A percentile compares a stretch with the other conserved stretches of the same genome.
Conservation (phyloP, 495 filamentous ascomycete genomes). For the Hyaloscypha finlandica region DNA sequence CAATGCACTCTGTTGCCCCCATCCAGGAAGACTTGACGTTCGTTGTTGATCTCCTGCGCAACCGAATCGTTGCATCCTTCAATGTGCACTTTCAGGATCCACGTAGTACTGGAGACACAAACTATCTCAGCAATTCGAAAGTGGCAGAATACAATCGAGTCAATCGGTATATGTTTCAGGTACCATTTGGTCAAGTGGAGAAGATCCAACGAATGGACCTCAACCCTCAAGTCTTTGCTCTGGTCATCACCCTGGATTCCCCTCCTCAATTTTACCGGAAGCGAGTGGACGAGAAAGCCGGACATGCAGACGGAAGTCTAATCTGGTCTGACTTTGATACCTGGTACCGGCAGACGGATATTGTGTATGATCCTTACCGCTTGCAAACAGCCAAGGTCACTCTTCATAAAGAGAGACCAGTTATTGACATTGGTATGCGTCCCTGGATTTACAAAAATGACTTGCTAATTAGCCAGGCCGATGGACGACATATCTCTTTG, state of each 20-base stretch:
- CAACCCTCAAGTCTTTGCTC: conserved; percentile 35
- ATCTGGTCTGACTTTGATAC: conserved; percentile 67
- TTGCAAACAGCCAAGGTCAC: conserved; percentile 48
- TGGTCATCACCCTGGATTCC: conserved; percentile 62
- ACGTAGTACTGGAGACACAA: conserved; percentile 28
- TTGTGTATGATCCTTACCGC: conserved; percentile 52
- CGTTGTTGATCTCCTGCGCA: conserved; percentile 45
- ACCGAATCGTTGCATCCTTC: conserved; percentile 48
- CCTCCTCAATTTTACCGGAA: conserved; percentile 66
- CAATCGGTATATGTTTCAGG: conserved; percentile 48
- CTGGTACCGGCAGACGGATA: conserved; percentile 77
- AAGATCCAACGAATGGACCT: conserved; percentile 50
- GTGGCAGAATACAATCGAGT: conserved; percentile 30
- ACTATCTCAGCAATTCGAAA: neutral
- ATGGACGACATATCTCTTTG: conserved; percentile 69
- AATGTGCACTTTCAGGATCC: conserved; percentile 40
- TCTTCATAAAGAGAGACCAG: conserved; percentile 54
- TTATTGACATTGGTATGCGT: conserved; percentile 70
- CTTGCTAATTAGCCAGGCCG: conserved; percentile 42
- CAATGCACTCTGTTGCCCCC: conserved; percentile 39
- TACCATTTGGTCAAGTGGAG: conserved; percentile 66
- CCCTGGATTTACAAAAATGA: conserved; percentile 16
- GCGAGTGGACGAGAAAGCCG: conserved; percentile 40
- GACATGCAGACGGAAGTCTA: conserved; percentile 45
- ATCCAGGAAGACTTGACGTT: conserved; percentile 29